Percentiles rank a stretch among this genome's conserved stretches.
Conservation (phyloP, 192 early-diverging fungal genomes). For the Powellomyces hirtus region DNA sequence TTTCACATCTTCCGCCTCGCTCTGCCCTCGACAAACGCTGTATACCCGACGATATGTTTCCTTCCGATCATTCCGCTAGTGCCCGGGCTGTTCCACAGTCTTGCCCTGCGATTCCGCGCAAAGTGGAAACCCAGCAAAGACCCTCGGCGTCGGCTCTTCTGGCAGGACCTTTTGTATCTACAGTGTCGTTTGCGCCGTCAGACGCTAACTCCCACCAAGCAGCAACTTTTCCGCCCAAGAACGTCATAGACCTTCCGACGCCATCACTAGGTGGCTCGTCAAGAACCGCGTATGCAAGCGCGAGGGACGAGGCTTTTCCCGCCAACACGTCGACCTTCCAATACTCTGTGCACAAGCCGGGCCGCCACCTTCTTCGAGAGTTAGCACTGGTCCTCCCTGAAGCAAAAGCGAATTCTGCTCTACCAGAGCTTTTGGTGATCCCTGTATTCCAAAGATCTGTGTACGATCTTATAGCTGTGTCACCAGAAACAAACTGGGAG, state of each 20-base stretch:
- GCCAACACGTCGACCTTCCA: constrained; percentile 1
- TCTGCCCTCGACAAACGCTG: no score
- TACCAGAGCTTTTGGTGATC: constrained; percentile 62
- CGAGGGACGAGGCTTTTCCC: neutral
- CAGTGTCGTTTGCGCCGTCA: neutral
- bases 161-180: neutral
- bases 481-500: constrained; percentile 68
- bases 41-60: no score
- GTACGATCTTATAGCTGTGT: constrained; percentile 76
- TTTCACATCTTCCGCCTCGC: no score
- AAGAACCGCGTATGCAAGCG: neutral
- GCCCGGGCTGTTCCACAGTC: no score
- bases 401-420: neutral
- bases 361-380: constrained; percentile 51
- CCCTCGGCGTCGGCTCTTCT: neutral
- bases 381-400: constrained; percentile 70
- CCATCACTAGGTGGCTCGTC: neutral
- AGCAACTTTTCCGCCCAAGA: neutral
- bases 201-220: neutral
- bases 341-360: constrained; percentile 37
- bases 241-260: neutral
- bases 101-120: neutral
- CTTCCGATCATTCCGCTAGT: no score
- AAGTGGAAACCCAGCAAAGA: neutral
- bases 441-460: constrained; percentile 77